Percentiles rank a stretch among this genome's conserved stretches.
Conservation (phyloP, 2,329 filamentous ascomycete species). For the Paracoccidioides brasiliensis region DNA sequence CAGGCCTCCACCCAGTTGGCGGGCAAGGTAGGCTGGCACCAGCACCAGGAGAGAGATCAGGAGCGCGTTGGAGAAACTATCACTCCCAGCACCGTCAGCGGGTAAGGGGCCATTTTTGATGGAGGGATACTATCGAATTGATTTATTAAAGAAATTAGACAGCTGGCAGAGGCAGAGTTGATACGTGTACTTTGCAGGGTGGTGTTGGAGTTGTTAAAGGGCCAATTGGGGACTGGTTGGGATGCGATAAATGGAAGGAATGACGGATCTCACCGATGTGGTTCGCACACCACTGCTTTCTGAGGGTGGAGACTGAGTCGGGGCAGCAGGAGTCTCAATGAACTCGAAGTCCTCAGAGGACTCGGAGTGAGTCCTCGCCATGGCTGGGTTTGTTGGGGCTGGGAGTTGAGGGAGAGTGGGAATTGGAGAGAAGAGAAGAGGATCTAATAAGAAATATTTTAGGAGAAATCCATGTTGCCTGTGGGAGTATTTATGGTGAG, state of each 20-base stretch:
- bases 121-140: conserved; percentile 52
- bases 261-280: conserved; percentile 41
- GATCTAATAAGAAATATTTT: too few species aligned
- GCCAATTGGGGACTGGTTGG: conserved; percentile 1
- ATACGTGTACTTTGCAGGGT: not conserved
- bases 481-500: too few species aligned
- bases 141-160: conserved; percentile 3
- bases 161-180: not conserved
- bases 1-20: conserved; percentile 70
- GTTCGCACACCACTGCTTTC: conserved; percentile 49
- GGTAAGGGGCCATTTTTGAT: conserved; percentile 94
- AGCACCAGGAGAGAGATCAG: conserved; percentile 57
- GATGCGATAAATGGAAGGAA: not conserved
- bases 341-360: conserved; percentile 38
- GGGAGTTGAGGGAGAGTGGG: conserved; percentile 18
- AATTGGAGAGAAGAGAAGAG: conserved; percentile 8
- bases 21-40: conserved; percentile 68
- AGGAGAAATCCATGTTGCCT: too few species aligned
- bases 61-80: conserved; percentile 73
- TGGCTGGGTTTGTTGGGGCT: conserved; percentile 11
- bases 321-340: conserved; percentile 48
- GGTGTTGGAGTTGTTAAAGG: conserved; percentile 1
- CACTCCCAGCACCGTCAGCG: conserved; percentile 70
- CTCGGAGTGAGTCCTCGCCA: conserved; percentile 32
- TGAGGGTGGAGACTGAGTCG: conserved; percentile 37